phyloP scores from a whole-genome alignment of 345 rosid genomes.

The Dimocarpus longan region DNA sequence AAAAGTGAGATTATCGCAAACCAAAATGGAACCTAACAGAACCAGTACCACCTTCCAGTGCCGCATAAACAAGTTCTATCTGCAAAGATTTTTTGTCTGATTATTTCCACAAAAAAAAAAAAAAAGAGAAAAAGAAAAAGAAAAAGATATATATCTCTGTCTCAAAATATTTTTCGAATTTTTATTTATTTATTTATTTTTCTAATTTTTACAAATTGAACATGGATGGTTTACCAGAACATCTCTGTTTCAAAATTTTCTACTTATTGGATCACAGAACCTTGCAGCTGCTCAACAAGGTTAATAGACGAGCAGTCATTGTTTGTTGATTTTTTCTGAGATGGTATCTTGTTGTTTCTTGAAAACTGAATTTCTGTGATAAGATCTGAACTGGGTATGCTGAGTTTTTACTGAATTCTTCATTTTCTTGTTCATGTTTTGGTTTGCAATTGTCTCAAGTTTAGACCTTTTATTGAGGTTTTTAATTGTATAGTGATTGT shows the following conservation, averaged over 20 bases:
- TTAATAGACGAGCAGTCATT: constrained; percentile 1
- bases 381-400: constrained; percentile 5
- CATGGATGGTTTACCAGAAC: constrained; percentile 56
- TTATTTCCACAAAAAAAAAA: neutral
- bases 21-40: neutral
- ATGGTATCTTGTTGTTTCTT: neutral
- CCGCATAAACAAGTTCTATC: neutral
- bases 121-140: no score
- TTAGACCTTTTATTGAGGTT: neutral
- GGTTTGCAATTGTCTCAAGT: neutral
- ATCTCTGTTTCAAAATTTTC: constrained; percentile 48
- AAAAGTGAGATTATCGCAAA: no score
- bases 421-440: neutral
- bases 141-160: no score
- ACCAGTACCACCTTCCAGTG: neutral
- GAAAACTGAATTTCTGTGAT: neutral
- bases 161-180: neutral
- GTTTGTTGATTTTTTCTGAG: neutral
- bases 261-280: constrained; percentile 47
- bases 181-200: neutral
- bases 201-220: neutral
- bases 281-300: constrained; percentile 58
- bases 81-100: neutral
- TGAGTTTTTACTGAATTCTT: constrained; percentile 11
- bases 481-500: neutral